Percentiles rank a stretch among this genome's conserved stretches.
Evolutionary conservation across 176 grass and related monocot species (phyloP).

Genomic region (Rhynchospora tenuis): DNA sequence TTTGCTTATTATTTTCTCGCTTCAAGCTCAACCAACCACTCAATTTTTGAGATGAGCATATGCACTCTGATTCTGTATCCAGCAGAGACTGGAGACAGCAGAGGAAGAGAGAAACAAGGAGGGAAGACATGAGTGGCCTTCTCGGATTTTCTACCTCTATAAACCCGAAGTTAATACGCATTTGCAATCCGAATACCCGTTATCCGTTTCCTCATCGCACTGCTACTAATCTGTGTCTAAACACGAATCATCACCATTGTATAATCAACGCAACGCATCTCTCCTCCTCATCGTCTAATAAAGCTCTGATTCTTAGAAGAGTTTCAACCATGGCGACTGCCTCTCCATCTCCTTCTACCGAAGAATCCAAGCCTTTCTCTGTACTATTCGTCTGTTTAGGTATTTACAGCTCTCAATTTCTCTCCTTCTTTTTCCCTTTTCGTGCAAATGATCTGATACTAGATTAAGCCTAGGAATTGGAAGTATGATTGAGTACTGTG

Average conservation of each 20-base stretch:
- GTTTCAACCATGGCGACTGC: slow-evolving; percentile 19
- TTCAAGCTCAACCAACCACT: slow-evolving; percentile 15
- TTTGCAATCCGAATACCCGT: not conserved
- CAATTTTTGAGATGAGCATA: slow-evolving; percentile 8
- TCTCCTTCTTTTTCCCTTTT: not conserved
- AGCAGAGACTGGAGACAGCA: not conserved
- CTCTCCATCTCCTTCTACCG: not conserved
- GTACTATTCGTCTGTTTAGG: slow-evolving; percentile 97
- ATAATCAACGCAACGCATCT: not conserved
- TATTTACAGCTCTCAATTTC: slow-evolving; percentile 6
- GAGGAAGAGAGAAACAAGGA: not conserved
- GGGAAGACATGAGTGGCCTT: slow-evolving; percentile 20
- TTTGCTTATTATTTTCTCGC: not conserved
- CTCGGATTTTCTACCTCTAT: slow-evolving; percentile 1
- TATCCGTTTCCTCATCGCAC: slow-evolving; percentile 6
- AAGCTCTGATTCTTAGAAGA: not conserved
- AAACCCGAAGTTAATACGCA: not conserved
- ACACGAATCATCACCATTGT: not conserved
- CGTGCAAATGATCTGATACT: not conserved
- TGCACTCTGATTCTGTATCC: not conserved
- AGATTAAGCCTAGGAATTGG: not conserved
- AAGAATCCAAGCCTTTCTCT: slow-evolving; percentile 50
- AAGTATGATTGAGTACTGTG: not conserved
- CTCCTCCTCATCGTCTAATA: not conserved
- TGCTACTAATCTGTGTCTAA: not conserved